Conservation (phyloP, 2,329 filamentous ascomycete species). For the Venturiaceae sp. region DNA sequence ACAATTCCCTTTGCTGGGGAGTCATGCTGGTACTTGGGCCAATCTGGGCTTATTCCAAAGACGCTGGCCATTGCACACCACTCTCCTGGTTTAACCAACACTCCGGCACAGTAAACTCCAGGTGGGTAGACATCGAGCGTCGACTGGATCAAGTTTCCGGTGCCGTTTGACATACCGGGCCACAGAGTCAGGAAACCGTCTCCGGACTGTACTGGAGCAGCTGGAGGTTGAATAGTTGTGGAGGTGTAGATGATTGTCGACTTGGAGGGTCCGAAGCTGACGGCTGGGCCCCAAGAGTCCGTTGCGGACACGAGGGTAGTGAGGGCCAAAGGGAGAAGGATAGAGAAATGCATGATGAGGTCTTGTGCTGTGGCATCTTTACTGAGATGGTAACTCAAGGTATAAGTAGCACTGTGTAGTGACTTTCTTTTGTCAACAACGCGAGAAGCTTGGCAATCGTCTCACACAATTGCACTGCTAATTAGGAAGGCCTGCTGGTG, state of each 20-base stretch:
- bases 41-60: neutral
- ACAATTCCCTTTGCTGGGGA: neutral
- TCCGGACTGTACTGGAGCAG: neutral
- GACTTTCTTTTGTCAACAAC: too few relatives aligned
- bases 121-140: conserved; percentile 22
- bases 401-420: too few relatives aligned
- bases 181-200: conserved; percentile 18
- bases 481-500: too few relatives aligned
- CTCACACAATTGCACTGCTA: too few relatives aligned
- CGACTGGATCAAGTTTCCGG: conserved; percentile 32
- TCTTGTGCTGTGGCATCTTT: too few relatives aligned
- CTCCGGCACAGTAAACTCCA: neutral
- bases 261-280: neutral
- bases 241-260: neutral
- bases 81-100: neutral
- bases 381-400: too few relatives aligned
- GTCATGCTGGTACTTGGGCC: neutral
- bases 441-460: too few relatives aligned
- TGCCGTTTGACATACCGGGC: conserved; percentile 37
- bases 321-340: neutral
- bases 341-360: neutral
- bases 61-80: neutral
- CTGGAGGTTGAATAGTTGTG: neutral
- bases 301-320: neutral
- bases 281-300: neutral